Base-by-base conservation (phyloP, 371 early-diverging fungal genomes). In the Dichotomocladium elegans region DNA sequence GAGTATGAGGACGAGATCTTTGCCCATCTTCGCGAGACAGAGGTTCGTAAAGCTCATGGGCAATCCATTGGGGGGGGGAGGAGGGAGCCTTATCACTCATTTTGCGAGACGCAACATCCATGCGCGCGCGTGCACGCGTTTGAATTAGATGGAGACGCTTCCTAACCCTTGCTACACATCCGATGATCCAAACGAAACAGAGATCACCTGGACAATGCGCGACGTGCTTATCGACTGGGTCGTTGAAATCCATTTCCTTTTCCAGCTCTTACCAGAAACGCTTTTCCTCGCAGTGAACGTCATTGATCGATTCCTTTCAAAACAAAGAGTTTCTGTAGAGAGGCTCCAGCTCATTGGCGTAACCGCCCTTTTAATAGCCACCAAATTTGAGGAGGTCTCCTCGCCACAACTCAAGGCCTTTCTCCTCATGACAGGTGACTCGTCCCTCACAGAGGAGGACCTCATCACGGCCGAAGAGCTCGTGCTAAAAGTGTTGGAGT, bases 291-390 rank as follows among this genome's bases (percentile, higher is more conserved):
- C 96, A n/a, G 89, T 99, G 51, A 96, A 97, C 74, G 79, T 99
- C 40, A 85, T 99, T 43, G 99, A 99, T 64, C 87, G 99, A n/a
- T 98, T 99, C 74, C 82, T 99, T 19, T 92, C 96, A 24, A 58
- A 66, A 41, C 89, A 95, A 25, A 77, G 80, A 2, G 92, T 97
- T 2, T 85, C 91, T 0, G 59, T 93, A 25, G 78, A 77, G 44
- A 98, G 96, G 61, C 83, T 99, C 10, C 98, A 99, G 65, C 80
- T 99, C n/a, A 95, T 99, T 15, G 99, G 99, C 2, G 80, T 97
- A 35, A 88, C 97, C 0, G 84, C 94, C 1, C 64, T 99, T 54
- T 90, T 96, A 56, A 85, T 99, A 51, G 97, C 99, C 0, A 74
- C 93, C 58, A 99, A 99, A 68, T 95, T 94, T 72, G 99, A 99